Percentiles rank a stretch among this genome's conserved stretches.
Conservation (phyloP, 805 yeast species). For the Myxozyma nipponensis region DNA sequence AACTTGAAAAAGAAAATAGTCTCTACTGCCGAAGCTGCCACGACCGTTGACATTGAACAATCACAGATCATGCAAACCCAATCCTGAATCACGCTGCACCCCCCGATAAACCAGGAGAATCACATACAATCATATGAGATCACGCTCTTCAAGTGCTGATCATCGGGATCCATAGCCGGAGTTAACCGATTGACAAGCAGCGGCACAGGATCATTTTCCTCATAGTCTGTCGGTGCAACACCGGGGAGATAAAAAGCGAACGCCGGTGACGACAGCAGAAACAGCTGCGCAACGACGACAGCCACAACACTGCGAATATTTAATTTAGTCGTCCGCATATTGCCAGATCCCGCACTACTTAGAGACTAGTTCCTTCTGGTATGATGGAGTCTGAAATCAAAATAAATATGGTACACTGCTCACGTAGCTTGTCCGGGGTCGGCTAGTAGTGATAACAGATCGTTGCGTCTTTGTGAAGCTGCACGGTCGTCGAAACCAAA, state of each 20-base stretch:
- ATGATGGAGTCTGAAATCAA: too few relatives aligned
- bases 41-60: too few relatives aligned
- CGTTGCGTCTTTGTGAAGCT: too few relatives aligned
- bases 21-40: too few relatives aligned
- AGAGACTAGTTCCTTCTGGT: too few relatives aligned
- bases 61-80: background rate
- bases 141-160: conserved; percentile 33
- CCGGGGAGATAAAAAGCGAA: conserved; percentile 88
- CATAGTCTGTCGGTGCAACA: conserved; percentile 88
- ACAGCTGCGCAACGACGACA: background rate
- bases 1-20: background rate
- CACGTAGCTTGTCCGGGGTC: too few relatives aligned
- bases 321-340: background rate
- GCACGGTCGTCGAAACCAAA: too few relatives aligned
- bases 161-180: conserved; percentile 54
- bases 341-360: background rate
- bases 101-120: conserved; percentile 18
- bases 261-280: conserved; percentile 28
- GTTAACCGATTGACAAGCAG: conserved; percentile 86
- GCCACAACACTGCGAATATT: background rate
- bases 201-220: conserved; percentile 66
- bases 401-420: too few relatives aligned
- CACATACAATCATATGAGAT: conserved; percentile 39
- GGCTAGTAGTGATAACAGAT: too few relatives aligned
- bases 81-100: too few relatives aligned